phyloP scores from a whole-genome alignment of 805 yeast species.

The Kluyveromyces lactis region DNA sequence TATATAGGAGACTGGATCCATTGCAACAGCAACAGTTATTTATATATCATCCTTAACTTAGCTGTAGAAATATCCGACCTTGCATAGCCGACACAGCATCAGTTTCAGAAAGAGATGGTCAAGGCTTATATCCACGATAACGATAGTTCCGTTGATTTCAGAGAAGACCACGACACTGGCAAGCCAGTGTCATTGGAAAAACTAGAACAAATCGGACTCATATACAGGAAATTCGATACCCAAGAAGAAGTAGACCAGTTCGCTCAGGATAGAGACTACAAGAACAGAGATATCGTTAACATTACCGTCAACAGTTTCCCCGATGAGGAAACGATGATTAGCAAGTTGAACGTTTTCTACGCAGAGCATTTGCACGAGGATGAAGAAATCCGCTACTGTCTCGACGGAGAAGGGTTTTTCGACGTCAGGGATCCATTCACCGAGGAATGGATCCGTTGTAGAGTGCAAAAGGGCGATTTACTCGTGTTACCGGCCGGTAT shows the following conservation, averaged over 20 bases:
- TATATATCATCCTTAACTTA: not conserved
- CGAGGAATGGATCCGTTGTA: slow-evolving; percentile 70
- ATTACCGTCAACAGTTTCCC: slow-evolving; percentile 56
- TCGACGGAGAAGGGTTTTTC: slow-evolving; percentile 87
- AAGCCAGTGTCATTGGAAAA: slow-evolving; percentile 39
- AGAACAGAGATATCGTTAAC: slow-evolving; percentile 66
- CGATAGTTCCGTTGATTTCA: slow-evolving; percentile 46
- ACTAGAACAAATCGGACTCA: slow-evolving; percentile 57
- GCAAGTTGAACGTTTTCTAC: slow-evolving; percentile 63
- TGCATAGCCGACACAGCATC: too few relatives aligned
- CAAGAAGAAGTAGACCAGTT: slow-evolving; percentile 50
- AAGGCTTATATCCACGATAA: slow-evolving; percentile 60
- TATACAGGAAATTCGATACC: slow-evolving; percentile 45
- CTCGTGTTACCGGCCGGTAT: slow-evolving; percentile 84
- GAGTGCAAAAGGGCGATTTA: slow-evolving; percentile 53
- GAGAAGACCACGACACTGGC: slow-evolving; percentile 70
- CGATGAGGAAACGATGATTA: slow-evolving; percentile 49
- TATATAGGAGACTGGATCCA: too few relatives aligned
- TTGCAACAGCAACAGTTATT: too few relatives aligned
- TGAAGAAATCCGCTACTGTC: slow-evolving; percentile 86
- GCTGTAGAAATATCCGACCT: not conserved
- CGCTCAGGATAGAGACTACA: slow-evolving; percentile 65
- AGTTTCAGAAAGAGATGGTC: too few relatives aligned
- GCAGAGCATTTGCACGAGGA: slow-evolving; percentile 92
- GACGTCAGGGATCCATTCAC: slow-evolving; percentile 60